Conservation (phyloP, 306 rosid species). For the Herpetospermum pedunculosum region DNA sequence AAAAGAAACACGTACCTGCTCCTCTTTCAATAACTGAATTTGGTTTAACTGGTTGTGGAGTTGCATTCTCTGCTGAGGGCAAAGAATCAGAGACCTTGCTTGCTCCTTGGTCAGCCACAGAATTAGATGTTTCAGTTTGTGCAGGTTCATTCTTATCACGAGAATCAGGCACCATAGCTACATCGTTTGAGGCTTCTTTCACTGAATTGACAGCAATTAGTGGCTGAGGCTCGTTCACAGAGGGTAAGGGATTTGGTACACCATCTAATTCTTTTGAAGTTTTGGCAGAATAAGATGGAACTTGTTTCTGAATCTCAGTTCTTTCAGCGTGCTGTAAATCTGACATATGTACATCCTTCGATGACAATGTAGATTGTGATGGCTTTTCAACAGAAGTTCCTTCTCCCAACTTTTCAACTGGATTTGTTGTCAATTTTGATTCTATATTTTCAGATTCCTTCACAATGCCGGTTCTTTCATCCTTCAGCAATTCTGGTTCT, state of each 20-base stretch:
- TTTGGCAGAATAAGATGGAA: conserved; percentile 25
- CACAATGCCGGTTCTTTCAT: conserved; percentile 23
- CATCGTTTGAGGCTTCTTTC: conserved; percentile 29
- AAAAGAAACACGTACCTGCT: conserved; percentile 18
- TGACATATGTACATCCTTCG: conserved; percentile 27
- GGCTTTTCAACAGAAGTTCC: conserved; percentile 30
- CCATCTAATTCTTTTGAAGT: conserved; percentile 22
- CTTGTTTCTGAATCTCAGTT: conserved; percentile 31
- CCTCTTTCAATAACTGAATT: conserved; percentile 28
- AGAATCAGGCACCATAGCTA: conserved; percentile 31
- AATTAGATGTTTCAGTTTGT: conserved; percentile 14
- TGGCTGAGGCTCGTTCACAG: conserved; percentile 14
- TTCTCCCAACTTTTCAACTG: conserved; percentile 27
- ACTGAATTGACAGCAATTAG: conserved; percentile 18
- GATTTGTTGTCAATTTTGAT: conserved; percentile 32
- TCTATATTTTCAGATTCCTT: conserved; percentile 26
- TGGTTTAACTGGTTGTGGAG: conserved; percentile 27
- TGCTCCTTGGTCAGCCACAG: background rate
- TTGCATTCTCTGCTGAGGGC: conserved; percentile 23
- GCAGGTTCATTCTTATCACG: conserved; percentile 22
- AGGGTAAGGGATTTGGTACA: conserved; percentile 21
- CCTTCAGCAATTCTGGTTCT: conserved; percentile 27
- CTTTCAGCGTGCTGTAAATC: conserved; percentile 28
- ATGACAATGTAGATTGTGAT: conserved; percentile 18
- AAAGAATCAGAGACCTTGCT: conserved; percentile 12